A percentile compares a stretch with the other conserved stretches of the same genome.
phyloP scores from a whole-genome alignment of 1,284 basidiomycete genomes.

The Coriolopsis trogii region DNA sequence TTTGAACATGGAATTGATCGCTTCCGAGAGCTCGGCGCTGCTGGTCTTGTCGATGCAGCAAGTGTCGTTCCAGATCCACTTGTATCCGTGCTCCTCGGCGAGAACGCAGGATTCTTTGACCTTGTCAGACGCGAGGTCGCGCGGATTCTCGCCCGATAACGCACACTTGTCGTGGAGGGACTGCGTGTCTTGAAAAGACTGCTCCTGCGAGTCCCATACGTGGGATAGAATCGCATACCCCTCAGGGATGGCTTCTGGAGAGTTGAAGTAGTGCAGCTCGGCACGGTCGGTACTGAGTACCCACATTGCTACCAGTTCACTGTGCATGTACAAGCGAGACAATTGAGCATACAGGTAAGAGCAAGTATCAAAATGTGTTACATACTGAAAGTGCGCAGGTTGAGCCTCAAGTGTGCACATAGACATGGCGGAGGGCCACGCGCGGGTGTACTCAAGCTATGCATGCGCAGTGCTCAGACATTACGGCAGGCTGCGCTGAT shows the following conservation, averaged over 20 bases:
- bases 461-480: too few species aligned
- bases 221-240: conserved; percentile 8
- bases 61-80: conserved; percentile 4
- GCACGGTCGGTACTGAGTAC: background rate
- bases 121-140: background rate
- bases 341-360: too few species aligned
- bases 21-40: conserved; percentile 4
- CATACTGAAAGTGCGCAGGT: too few species aligned
- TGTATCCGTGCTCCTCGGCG: background rate
- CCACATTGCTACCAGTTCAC: too few species aligned
- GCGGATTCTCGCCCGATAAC: background rate
- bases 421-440: too few species aligned
- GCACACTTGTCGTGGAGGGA: background rate
- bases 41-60: conserved; percentile 12
- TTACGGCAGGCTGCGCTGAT: too few species aligned
- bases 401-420: too few species aligned
- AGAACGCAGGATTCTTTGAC: background rate
- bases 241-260: background rate
- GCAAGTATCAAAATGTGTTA: too few species aligned
- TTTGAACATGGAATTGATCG: conserved; percentile 6
- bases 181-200: background rate
- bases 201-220: background rate
- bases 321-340: too few species aligned
- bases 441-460: too few species aligned
- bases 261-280: background rate